Evolutionary conservation across 2,329 filamentous ascomycete species (phyloP), one percentile per base, ranked within the genome.

Genomic region (Chaetomium sp.): DNA sequence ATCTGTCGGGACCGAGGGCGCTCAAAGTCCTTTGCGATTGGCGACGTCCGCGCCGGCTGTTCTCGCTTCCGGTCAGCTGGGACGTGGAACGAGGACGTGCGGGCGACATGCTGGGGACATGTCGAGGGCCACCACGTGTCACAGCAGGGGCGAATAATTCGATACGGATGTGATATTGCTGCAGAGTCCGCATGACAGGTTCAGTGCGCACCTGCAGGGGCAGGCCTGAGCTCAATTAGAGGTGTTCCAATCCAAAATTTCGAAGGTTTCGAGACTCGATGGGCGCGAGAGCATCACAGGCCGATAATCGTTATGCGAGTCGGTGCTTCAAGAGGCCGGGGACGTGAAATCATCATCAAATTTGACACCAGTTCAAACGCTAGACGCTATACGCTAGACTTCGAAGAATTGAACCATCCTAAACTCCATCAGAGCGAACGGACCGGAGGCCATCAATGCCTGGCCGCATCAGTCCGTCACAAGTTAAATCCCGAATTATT

Each of bases 61-160:
- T 6, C 50, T 57, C 55, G 23, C 23, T 57, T 45, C 55, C 55
- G 55, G 38, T 57, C 38, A 45, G 55, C 55, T 57, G 35, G 23
- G 23, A 23, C n/a, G 33, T 12, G 19, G 1, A 16, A 27, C 16
- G 10, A 2, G 12, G 9, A 13, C 27, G 7, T 42, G 38, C 7
- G 38, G n/a, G 21, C 25, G 33, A 19, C 16, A n/a, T 42, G 38
- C 38, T 42, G 16, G 38, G 16, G 54, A 25, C n/a, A 25, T 56
- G 38, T 42, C 6, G 9, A 3, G 25, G 5, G 21, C 13, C 21
- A 38, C 31, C 53, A 55, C 53, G 31, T 55, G 53, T 33, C 53
- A 35, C 31, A 9, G 5, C 9, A 16, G 29, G 19, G 4, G 19
- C n/a, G 38, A 27, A 50, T 50, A 27, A 29, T 53, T 13, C 25